These are phyloP conservation scores for Micractinium conductrix DNA, from an alignment of 139 green algal genomes.

Conservation along the genomic window DNA sequence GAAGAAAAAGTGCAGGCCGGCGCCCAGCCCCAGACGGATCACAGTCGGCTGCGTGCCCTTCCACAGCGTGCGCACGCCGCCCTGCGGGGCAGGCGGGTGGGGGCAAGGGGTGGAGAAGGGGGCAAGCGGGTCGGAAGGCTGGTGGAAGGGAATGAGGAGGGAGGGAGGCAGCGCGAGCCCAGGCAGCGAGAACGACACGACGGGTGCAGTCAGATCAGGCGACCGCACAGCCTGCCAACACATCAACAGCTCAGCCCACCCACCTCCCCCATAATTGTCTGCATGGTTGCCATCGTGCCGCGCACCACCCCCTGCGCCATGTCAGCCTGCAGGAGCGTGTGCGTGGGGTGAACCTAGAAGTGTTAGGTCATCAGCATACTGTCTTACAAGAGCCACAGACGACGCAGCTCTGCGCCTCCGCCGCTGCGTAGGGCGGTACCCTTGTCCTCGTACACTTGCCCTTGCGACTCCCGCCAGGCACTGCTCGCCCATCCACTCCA, in stretches of 20 bases:
- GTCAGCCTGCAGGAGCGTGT: too few species aligned
- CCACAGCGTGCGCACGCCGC: slow-evolving; percentile 67
- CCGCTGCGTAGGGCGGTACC: too few species aligned
- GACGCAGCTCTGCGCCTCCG: too few species aligned
- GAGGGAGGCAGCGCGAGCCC: too few species aligned
- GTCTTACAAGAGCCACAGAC: too few species aligned
- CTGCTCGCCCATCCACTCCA: too few species aligned
- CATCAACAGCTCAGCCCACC: slow-evolving; percentile 23
- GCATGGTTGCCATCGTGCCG: slow-evolving; percentile 50
- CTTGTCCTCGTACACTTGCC: too few species aligned
- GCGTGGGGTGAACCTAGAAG: too few species aligned
- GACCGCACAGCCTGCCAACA: too few species aligned
- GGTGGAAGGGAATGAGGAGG: background rate
- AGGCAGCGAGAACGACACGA: too few species aligned
- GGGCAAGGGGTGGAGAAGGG: background rate
- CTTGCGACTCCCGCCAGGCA: too few species aligned
- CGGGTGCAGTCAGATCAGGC: background rate
- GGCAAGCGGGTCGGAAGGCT: background rate
- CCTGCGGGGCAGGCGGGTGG: background rate
- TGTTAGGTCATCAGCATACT: too few species aligned
- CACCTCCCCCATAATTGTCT: slow-evolving; percentile 48
- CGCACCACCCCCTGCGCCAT: slow-evolving; percentile 44
- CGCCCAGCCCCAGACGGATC: slow-evolving; percentile 73
- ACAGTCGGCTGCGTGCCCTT: slow-evolving; percentile 77
- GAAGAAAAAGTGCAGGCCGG: slow-evolving; percentile 82